phyloP scores from a whole-genome alignment of 2,329 filamentous ascomycete species.

The Camillea tinctor region DNA sequence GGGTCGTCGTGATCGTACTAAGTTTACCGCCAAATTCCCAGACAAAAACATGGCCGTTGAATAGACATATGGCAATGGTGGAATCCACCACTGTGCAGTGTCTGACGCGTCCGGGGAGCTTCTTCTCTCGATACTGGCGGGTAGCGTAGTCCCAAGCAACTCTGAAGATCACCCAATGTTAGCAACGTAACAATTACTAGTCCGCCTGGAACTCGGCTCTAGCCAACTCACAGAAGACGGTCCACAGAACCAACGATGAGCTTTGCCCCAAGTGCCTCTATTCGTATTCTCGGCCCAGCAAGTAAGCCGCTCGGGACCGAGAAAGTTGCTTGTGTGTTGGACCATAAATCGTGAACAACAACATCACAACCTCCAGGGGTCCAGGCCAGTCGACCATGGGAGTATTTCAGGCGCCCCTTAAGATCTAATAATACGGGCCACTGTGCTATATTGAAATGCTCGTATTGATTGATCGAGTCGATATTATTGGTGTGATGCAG shows the following conservation, averaged over 20 bases:
- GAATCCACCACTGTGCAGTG: slow-evolving; percentile 12
- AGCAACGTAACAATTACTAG: slow-evolving; percentile 4
- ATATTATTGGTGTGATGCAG: not conserved
- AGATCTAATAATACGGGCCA: not conserved
- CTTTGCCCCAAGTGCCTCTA: slow-evolving; percentile 22
- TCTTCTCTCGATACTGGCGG: slow-evolving; percentile 17
- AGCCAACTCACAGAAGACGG: slow-evolving; percentile 18
- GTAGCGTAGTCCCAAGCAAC: slow-evolving; percentile 25
- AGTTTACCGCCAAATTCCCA: slow-evolving; percentile 21
- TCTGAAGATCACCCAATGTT: slow-evolving; percentile 15
- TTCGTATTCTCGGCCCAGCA: slow-evolving; percentile 1
- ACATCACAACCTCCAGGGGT: slow-evolving; percentile 5
- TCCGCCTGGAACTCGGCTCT: not conserved
- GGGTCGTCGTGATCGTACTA: slow-evolving; percentile 7
- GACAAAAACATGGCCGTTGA: slow-evolving; percentile 15
- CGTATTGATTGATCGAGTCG: not conserved
- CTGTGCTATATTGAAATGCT: not conserved
- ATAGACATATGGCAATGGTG: slow-evolving; percentile 20
- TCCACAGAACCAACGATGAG: slow-evolving; percentile 19
- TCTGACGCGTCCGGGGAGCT: slow-evolving; percentile 10
- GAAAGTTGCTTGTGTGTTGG: slow-evolving; percentile 20
- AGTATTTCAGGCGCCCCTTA: slow-evolving; percentile 8
- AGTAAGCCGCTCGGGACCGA: slow-evolving; percentile 13
- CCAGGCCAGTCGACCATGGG: slow-evolving; percentile 23
- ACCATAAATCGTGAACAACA: slow-evolving; percentile 20